These are phyloP conservation scores for Capronia coronata DNA, from an alignment of 2,329 filamentous ascomycete species.

Conservation along the genomic window DNA sequence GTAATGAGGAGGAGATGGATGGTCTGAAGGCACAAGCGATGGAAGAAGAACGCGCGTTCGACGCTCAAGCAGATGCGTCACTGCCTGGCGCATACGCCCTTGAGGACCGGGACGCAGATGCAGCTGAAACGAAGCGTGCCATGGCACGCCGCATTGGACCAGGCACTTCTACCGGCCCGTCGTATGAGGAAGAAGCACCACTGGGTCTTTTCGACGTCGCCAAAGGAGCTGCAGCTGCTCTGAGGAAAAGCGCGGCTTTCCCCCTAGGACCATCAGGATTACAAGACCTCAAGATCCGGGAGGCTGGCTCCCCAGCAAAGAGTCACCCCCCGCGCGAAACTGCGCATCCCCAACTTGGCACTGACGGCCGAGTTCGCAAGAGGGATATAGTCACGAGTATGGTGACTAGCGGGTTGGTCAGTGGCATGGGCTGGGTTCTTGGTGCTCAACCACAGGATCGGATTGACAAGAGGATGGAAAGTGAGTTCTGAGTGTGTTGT, in stretches of 20 bases:
- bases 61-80: slow-evolving; percentile 47
- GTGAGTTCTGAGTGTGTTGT: not conserved
- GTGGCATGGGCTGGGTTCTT: slow-evolving; percentile 59
- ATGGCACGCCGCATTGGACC: slow-evolving; percentile 34
- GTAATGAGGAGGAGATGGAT: slow-evolving; percentile 56
- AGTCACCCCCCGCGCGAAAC: slow-evolving; percentile 10
- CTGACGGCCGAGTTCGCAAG: slow-evolving; percentile 38
- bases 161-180: slow-evolving; percentile 17
- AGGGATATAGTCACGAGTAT: slow-evolving; percentile 56
- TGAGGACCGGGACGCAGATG: slow-evolving; percentile 40
- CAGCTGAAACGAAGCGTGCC: slow-evolving; percentile 39
- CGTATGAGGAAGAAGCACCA: slow-evolving; percentile 40
- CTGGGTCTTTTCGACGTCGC: slow-evolving; percentile 49
- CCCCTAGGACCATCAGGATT: slow-evolving; percentile 32
- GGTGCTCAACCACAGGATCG: slow-evolving; percentile 42
- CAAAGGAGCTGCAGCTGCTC: slow-evolving; percentile 43
- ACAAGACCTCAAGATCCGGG: slow-evolving; percentile 17
- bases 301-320: not conserved
- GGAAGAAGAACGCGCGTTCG: slow-evolving; percentile 53
- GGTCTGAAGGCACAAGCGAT: slow-evolving; percentile 49
- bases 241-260: slow-evolving; percentile 43
- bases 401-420: slow-evolving; percentile 56
- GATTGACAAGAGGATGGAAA: slow-evolving; percentile 1
- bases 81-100: slow-evolving; percentile 42
- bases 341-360: slow-evolving; percentile 9